Evolutionary conservation across 768 basidiomycete genomes (phyloP), one percentile per base, ranked within the genome.

Genomic region (Calocera cornea): DNA sequence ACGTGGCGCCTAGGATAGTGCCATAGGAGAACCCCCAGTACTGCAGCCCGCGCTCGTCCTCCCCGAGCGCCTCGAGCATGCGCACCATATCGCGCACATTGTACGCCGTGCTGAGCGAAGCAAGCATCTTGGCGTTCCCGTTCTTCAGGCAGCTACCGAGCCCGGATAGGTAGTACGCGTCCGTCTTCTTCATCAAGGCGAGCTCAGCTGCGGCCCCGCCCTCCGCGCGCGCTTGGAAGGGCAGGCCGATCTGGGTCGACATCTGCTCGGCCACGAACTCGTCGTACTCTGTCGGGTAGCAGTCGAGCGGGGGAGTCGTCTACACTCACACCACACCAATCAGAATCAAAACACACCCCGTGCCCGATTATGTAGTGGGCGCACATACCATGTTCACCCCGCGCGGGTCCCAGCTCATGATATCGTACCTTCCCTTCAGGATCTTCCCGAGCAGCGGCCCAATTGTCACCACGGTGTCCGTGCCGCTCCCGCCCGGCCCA

Each of bases 21-120:
- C 72, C 72, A 50, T 72, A 71, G 40, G 69, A 67, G 69, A 72
- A 70, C 1, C 73, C 72, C 72, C 70, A 73, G 44, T 74, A 74
- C 24, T 66, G 64, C 14, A 74, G 33, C 41, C 65, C 68, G 19
- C 11, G 16, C 24, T 60, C 54, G 11, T 68, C 63, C 40, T 64
- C 29, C 14, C 67, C 67, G 14, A 68, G 47, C 24, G 47, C 49
- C 17, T 47, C 36, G 34, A 68, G 33, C 47, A 68, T 68, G 14
- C 17, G 12, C 12, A 41, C 36, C 38, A 68, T 65, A 24, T 68
- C 67, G 17, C 33, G 60, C n/a, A 63, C 67, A 11, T 31, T 41
- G 34, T 31, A 41, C 17, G 67, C 40, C 17, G 63, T 68, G 24
- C 41, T 40, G 36, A 68, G 40, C 29, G 54, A 54, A 29, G 27